These are phyloP conservation scores for Penicillium sp. DNA, from an alignment of 2,329 filamentous ascomycete genomes.

Conservation along the genomic window DNA sequence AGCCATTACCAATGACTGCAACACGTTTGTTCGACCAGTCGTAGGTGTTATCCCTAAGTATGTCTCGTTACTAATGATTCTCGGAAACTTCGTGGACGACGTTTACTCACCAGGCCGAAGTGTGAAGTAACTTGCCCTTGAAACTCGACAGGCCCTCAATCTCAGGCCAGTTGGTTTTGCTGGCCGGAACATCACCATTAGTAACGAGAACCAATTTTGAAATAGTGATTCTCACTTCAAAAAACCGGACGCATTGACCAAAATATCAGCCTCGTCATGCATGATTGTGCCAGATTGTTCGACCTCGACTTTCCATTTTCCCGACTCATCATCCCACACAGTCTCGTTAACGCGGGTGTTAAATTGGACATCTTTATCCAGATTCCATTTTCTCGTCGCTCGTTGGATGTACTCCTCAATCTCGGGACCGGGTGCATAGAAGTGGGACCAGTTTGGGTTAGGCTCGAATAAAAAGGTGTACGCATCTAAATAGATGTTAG, in stretches of 20 bases:
- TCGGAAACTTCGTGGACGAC: no score
- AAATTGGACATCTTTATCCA: conserved; percentile 41
- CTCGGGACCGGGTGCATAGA: conserved; percentile 43
- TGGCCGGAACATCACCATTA: background rate
- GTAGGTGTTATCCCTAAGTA: conserved; percentile 20
- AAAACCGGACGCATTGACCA: conserved; percentile 37
- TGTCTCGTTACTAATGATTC: background rate
- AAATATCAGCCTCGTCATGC: conserved; percentile 35
- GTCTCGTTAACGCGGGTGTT: conserved; percentile 40
- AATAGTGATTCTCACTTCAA: conserved; percentile 7
- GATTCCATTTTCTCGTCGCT: conserved; percentile 40
- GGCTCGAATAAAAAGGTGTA: conserved; percentile 46
- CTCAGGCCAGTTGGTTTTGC: conserved; percentile 26
- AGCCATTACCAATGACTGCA: conserved; percentile 27
- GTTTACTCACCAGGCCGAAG: conserved; percentile 26
- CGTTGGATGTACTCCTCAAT: conserved; percentile 45
- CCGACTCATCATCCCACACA: conserved; percentile 39
- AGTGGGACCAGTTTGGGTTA: conserved; percentile 45
- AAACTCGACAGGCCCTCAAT: conserved; percentile 30
- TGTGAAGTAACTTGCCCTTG: conserved; percentile 33
- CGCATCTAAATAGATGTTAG: conserved; percentile 2
- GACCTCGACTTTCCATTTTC: conserved; percentile 38
- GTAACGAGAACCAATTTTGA: background rate
- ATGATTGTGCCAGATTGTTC: conserved; percentile 26
- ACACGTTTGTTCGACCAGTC: conserved; percentile 23